Base-by-base conservation (phyloP, 495 filamentous ascomycete genomes). In the Letharia columbiana region DNA sequence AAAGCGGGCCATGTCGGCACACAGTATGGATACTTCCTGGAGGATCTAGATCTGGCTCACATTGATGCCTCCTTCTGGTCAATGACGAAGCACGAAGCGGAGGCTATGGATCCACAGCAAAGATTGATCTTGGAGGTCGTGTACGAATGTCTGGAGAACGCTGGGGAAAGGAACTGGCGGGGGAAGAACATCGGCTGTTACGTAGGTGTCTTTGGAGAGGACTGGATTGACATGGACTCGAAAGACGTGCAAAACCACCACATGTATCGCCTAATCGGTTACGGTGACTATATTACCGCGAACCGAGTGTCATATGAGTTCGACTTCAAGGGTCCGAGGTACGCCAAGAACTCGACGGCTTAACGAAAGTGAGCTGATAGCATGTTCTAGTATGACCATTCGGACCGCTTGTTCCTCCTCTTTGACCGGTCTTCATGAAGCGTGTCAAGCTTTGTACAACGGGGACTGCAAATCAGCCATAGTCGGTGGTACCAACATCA, bases 81-180 rank as follows among this genome's bases (percentile, higher is more conserved):
- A 4, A 76, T 84, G 65, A 73, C 73, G 3, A 68, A 70, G n/a
- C 56, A 39, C 0, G 83, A 86, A 60, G 79, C 77, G 9, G 79
- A 78, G 67, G 69, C 70, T 0, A 79, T 86, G 70, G 84, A 88
- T 64, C 86, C 86, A 0, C 81, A 85, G 33, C 84, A 86, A 62
- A 68, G 84, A 0, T 70, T 81, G 10, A 70, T 89, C 0, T 74
- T 88, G 0, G 85, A 89, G 66, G 77, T 80, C 1, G 73, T 79
- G 0, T 71, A 67, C 50, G 77, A 80, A 50, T 71, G 71, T 37
- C 62, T 80, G 28, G 77, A 80, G 59, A 73, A 72, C 45, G 66
- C 44, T 3, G 70, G 70, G 0, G 11, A 59, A 33, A 66, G n/a
- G 13, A n/a, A 35, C 10, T 81, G 72, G 72, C 70, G 73, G 7